Conservation (phyloP, 129 eudicot species). For the Escallonia rubra region DNA sequence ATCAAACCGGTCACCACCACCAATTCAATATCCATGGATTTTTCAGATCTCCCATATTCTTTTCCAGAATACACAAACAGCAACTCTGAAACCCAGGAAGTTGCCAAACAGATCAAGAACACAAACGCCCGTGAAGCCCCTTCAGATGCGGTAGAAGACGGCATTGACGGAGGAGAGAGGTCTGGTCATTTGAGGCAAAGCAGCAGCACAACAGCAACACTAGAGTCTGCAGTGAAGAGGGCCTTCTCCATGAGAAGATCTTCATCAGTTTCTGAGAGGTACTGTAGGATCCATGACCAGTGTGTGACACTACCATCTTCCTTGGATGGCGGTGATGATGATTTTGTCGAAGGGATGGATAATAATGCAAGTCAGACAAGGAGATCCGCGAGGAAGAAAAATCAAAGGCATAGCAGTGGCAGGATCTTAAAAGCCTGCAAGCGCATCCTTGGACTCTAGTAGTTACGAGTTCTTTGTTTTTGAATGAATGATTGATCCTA, state of each 20-base stretch:
- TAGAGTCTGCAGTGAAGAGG: conserved; percentile 30
- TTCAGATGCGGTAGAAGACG: conserved; percentile 3
- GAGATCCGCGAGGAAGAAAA: conserved; percentile 36
- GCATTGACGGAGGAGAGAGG: conserved; percentile 1
- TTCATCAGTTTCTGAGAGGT: conserved; percentile 67
- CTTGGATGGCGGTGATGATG: conserved; percentile 22
- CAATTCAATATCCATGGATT: conserved; percentile 50
- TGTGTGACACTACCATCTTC: conserved; percentile 22
- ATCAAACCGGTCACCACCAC: conserved; percentile 29
- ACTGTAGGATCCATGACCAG: conserved; percentile 65
- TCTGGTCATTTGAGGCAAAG: conserved; percentile 20
- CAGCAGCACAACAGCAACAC: conserved; percentile 16
- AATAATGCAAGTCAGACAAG: conserved; percentile 7
- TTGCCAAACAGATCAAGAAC: not conserved
- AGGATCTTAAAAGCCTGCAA: conserved; percentile 55
- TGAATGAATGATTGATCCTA: no score
- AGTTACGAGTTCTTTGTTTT: no score
- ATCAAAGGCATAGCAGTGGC: conserved; percentile 16
- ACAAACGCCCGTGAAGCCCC: not conserved
- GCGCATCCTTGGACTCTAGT: conserved; percentile 52
- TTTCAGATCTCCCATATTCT: conserved; percentile 38
- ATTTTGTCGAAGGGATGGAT: not conserved
- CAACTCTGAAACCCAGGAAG: conserved; percentile 13
- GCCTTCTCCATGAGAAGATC: conserved; percentile 67
- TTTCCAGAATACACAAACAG: not conserved